Conservation (phyloP, 2,329 filamentous ascomycete genomes). For the Aspergillus sp. region DNA sequence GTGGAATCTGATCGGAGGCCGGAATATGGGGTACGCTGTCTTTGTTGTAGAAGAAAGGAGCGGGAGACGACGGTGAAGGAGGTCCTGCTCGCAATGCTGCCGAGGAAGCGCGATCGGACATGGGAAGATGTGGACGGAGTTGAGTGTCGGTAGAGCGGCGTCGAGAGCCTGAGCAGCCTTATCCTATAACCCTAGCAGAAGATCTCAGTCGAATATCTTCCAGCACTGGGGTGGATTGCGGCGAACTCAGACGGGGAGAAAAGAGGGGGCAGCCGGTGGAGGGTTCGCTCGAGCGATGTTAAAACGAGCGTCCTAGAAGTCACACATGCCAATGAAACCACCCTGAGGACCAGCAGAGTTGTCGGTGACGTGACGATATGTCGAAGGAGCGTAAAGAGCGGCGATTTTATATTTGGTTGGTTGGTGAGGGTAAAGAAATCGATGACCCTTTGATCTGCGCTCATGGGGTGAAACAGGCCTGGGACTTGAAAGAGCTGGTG, state of each 20-base stretch:
- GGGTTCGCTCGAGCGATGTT: slow-evolving; percentile 41
- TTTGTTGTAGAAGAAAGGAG: slow-evolving; percentile 44
- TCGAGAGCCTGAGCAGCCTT: slow-evolving; percentile 23
- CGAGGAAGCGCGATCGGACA: slow-evolving; percentile 44
- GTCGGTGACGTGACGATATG: slow-evolving; percentile 18
- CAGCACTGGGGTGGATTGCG: slow-evolving; percentile 15
- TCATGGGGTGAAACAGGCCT: slow-evolving; percentile 27
- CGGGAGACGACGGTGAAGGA: slow-evolving; percentile 50
- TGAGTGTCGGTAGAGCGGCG: slow-evolving; percentile 17
- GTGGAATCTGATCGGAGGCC: slow-evolving; percentile 40
- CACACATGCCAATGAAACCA: slow-evolving; percentile 38
- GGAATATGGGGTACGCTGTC: slow-evolving; percentile 34
- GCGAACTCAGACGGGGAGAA: slow-evolving; percentile 21
- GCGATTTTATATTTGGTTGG: slow-evolving; percentile 25
- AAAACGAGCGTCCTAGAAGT: slow-evolving; percentile 35
- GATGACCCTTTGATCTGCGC: slow-evolving; percentile 31
- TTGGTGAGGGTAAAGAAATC: slow-evolving; percentile 22
- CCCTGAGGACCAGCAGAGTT: slow-evolving; percentile 20
- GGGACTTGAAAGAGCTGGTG: slow-evolving; percentile 26
- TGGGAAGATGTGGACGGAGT: slow-evolving; percentile 30
- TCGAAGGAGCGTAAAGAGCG: slow-evolving; percentile 16
- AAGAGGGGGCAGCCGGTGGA: slow-evolving; percentile 32
- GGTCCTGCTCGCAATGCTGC: slow-evolving; percentile 43
- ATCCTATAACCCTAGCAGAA: slow-evolving; percentile 16
- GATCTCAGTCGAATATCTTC: slow-evolving; percentile 17